Conservation (phyloP, 352 stramenopile genomes). For the Globisporangium iwayamae region DNA sequence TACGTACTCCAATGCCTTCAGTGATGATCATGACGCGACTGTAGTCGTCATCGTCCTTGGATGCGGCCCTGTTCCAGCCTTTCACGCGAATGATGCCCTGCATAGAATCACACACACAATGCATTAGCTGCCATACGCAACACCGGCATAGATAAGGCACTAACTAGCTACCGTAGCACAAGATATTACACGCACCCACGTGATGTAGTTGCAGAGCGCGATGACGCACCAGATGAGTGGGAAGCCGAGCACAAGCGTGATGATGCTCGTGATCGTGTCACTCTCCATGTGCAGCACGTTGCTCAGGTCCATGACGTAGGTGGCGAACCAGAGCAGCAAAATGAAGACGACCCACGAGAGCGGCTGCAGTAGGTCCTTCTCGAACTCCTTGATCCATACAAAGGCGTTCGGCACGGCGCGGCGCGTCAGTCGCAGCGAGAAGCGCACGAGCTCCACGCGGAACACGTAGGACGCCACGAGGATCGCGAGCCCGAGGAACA, state of each 20-base stretch:
- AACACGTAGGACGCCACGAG: slow-evolving; percentile 67
- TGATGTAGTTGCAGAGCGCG: slow-evolving; percentile 79
- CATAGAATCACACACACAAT: neutral
- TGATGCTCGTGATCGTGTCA: slow-evolving; percentile 42
- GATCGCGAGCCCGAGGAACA: slow-evolving; percentile 72
- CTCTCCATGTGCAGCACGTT: slow-evolving; percentile 38
- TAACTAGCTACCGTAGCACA: no score
- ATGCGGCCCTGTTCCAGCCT: slow-evolving; percentile 68
- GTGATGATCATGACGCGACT: slow-evolving; percentile 86
- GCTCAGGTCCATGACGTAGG: slow-evolving; percentile 64
- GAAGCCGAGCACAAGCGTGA: slow-evolving; percentile 60
- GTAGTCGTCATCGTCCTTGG: slow-evolving; percentile 80
- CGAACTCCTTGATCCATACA: slow-evolving; percentile 82
- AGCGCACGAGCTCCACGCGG: slow-evolving; percentile 72
- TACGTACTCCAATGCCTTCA: slow-evolving; percentile 65
- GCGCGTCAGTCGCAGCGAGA: slow-evolving; percentile 63
- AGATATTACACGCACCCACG: slow-evolving; percentile 35
- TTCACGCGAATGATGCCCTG: slow-evolving; percentile 77
- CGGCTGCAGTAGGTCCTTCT: slow-evolving; percentile 72
- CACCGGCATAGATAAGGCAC: neutral
- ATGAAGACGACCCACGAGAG: slow-evolving; percentile 84
- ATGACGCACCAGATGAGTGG: slow-evolving; percentile 83
- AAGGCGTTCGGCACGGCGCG: slow-evolving; percentile 52
- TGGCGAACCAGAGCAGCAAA: slow-evolving; percentile 60
- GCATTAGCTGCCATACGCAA: neutral